Evolutionary conservation across 371 early-diverging fungal species (phyloP), one percentile per base, ranked within the genome.

Genomic region (Caulochytrium protostelioides): DNA sequence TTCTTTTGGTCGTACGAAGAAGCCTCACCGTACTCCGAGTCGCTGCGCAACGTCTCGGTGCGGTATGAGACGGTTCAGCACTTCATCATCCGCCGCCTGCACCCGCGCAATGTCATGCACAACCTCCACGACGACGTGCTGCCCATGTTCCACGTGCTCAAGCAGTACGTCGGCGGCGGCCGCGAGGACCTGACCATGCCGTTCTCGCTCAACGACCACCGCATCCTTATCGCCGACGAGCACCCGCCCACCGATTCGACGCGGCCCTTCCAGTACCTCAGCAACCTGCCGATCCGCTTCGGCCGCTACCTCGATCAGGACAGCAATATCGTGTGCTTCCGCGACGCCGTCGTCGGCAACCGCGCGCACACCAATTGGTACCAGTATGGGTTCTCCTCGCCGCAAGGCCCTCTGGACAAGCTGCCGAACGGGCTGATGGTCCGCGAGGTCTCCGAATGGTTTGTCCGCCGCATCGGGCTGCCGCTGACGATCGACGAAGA

Each of bases 51-150:
- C 28, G 25, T 48, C 3, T n/a, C 22, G 0, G 57, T 64, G 8
- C 47, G 58, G 2, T 53, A 50, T 36, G 49, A 49, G 22, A 51
- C 30, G 12, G 35, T 41, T 17, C 34, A 33, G 14, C 45, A 54
- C 37, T 49, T 57, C 37, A 38, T 59, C 12, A 39, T 54, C 35
- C 30, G 33, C 15, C 38, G 65, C 15, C 41, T 62, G 19, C 57
- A 60, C 34, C 56, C 53, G 7, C 18, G 22, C 21, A 65, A 65
- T 42, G 60, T 62, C 38, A 65, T 65, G 65, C 65, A 65, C 40
- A 49, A 44, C 24, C 35, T 65, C 14, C 65, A 65, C 40, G 65
- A 65, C 33, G 65, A 65, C 41, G 43, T 47, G 2, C 23, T 65
- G 25, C 47, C 41, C 17, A 34, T 62, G 41, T 65, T 44, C 36